These are phyloP conservation scores for Mesembryanthemum crystallinum DNA, from an alignment of 148 eudicot species.

Conservation along the genomic window DNA sequence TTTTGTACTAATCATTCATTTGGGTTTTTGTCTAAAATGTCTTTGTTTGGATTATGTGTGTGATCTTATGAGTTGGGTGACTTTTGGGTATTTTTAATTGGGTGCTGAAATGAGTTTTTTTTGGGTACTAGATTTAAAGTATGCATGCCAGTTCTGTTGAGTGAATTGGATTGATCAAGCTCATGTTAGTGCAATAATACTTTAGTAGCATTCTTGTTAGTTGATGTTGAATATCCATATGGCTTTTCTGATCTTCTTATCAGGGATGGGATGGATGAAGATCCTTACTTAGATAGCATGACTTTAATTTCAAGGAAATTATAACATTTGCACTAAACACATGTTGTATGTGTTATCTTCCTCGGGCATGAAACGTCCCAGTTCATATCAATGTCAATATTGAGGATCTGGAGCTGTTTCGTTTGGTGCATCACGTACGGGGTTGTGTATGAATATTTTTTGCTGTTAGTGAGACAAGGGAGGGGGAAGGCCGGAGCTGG, in stretches of 20 bases:
- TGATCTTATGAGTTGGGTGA: constrained; percentile 5
- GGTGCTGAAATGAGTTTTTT: neutral
- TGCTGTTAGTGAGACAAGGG: neutral
- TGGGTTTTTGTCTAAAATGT: neutral
- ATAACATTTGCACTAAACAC: neutral
- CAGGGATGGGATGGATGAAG: neutral
- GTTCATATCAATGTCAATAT: neutral
- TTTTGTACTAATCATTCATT: neutral
- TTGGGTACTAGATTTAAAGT: neutral
- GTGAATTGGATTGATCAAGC: constrained; percentile 8
- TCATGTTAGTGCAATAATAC: neutral
- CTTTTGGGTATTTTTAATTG: neutral
- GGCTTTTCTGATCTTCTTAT: no score
- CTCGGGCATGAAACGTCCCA: neutral
- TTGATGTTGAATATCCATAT: neutral
- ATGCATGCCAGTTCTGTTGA: neutral
- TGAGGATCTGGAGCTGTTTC: neutral
- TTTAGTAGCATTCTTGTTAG: neutral
- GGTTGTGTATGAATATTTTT: neutral
- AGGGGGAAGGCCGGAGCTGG: no score
- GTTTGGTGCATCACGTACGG: neutral
- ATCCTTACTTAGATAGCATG: neutral
- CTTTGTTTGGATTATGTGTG: neutral
- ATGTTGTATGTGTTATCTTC: neutral
- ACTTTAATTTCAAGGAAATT: neutral